phyloP scores from a whole-genome alignment of 805 yeast species.

The Cyberlindnera suaveolens region DNA sequence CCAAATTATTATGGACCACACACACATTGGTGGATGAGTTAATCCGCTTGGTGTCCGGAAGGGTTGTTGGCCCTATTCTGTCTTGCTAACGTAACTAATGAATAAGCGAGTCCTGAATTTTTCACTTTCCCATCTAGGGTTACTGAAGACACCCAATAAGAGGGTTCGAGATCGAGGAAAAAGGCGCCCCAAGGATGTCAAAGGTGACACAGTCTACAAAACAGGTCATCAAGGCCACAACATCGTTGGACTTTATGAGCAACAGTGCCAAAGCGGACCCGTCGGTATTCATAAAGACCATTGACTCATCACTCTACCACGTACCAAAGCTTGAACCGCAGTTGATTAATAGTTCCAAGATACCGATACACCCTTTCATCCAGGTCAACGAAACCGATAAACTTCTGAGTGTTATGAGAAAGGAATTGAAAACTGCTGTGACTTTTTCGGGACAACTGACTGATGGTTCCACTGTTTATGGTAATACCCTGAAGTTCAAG shows the following conservation, averaged over 20 bases:
- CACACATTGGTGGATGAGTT: no score
- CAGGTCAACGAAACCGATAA: slow-evolving; percentile 1
- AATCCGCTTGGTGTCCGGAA: no score
- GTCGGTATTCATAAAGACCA: neutral
- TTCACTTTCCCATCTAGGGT: no score
- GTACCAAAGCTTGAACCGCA: neutral
- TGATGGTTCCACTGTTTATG: neutral
- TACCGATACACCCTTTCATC: slow-evolving; percentile 9
- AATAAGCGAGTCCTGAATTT: no score
- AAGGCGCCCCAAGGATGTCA: slow-evolving; percentile 1
- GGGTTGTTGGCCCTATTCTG: no score
- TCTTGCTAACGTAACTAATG: no score
- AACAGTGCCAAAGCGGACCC: slow-evolving; percentile 10
- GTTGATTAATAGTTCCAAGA: slow-evolving; percentile 1
- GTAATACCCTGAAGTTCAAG: slow-evolving; percentile 1
- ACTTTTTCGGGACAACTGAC: slow-evolving; percentile 2
- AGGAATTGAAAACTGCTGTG: slow-evolving; percentile 1
- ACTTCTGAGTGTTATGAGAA: slow-evolving; percentile 1
- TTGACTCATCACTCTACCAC: no score
- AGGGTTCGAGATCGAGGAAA: neutral
- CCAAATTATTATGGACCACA: no score
- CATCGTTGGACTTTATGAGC: slow-evolving; percentile 10
- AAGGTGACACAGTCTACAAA: neutral
- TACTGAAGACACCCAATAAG: no score
- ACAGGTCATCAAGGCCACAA: slow-evolving; percentile 9